These are phyloP conservation scores for Huntiella abstrusa DNA, from an alignment of 2,329 filamentous ascomycete genomes.

Conservation along the genomic window DNA sequence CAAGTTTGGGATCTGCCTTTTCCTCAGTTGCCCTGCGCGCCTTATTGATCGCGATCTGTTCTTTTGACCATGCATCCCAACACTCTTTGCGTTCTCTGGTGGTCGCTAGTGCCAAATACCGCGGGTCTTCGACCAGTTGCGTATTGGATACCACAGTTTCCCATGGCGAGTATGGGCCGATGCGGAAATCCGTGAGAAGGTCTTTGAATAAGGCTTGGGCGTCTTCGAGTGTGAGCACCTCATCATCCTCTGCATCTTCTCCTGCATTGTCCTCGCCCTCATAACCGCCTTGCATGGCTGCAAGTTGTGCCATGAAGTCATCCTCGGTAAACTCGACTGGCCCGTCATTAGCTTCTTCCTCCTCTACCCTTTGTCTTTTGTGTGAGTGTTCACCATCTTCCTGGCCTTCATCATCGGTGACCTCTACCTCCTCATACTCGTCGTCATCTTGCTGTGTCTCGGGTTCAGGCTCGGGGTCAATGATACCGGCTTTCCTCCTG, in stretches of 20 bases:
- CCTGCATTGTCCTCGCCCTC: slow-evolving; percentile 61
- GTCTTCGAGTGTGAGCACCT: slow-evolving; percentile 53
- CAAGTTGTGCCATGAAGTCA: slow-evolving; percentile 82
- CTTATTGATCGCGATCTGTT: slow-evolving; percentile 53
- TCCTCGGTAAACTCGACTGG: slow-evolving; percentile 77
- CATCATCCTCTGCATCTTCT: slow-evolving; percentile 32
- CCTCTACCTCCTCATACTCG: slow-evolving; percentile 56
- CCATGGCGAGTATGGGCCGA: slow-evolving; percentile 83
- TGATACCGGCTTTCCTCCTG: slow-evolving; percentile 10
- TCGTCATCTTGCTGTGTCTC: slow-evolving; percentile 19
- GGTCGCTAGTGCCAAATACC: slow-evolving; percentile 67
- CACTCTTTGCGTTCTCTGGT: slow-evolving; percentile 67
- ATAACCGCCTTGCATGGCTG: slow-evolving; percentile 53
- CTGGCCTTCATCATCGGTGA: slow-evolving; percentile 34
- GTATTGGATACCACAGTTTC: slow-evolving; percentile 74
- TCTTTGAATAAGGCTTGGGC: slow-evolving; percentile 65
- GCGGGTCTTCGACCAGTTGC: slow-evolving; percentile 61
- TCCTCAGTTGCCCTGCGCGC: slow-evolving; percentile 55
- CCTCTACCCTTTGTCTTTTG: slow-evolving; percentile 18
- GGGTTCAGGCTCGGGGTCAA: slow-evolving; percentile 4
- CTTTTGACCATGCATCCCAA: slow-evolving; percentile 68
- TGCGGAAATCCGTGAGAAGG: slow-evolving; percentile 60
- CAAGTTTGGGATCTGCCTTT: slow-evolving; percentile 65
- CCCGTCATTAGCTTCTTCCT: slow-evolving; percentile 20
- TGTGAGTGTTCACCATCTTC: slow-evolving; percentile 25